Evolutionary conservation across 371 early-diverging fungal species (phyloP), one percentile per base, ranked within the genome.

Genomic region (Globomyces sp.): DNA sequence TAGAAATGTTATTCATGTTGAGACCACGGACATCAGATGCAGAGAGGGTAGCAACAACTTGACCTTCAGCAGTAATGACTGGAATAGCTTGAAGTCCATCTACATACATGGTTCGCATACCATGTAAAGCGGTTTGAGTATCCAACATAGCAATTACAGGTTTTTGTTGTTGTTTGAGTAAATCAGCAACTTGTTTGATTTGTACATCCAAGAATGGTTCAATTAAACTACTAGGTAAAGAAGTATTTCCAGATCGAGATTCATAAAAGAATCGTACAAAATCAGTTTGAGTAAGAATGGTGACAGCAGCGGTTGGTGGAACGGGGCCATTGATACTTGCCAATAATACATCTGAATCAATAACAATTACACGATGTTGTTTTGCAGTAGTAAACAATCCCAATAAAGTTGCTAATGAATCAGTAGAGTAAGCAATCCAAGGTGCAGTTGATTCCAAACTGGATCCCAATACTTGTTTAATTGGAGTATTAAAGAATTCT

Each of bases 11-110:
- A 34, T 65, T 65, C 9, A 68, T 58, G 43, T 70, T 76, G 36
- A 81, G 52, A n/a, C 79, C 76, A 37, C 79, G 68, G 13, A 81
- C 68, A 64, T 81, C 81, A 4, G 74, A 71, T 13, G 77, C 79
- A 4, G 74, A 74, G 8, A 81, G 62, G 64, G 74, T 77, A 47
- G 81, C 81, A 3, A 72, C 74, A 5, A 81, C 24, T 11, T 65
- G 47, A 58, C 77, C 71, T 10, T 62, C 37, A 34, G 65, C 51
- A 24, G 66, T 69, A 10, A 77, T 70, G 57, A 81, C 70, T 4
- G 79, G 72, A 4, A 78, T 75, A 3, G 79, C 79, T 42, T 68
- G 36, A 6, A 77, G 75, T 9, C 70, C 44, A 68, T 74, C 57
- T 37, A 66, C n/a, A 65, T 75, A 71, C 72, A 79, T 71, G 49